Evolutionary conservation across 139 green algal genomes (phyloP).

Genomic region (Zygnema cylindricum): DNA sequence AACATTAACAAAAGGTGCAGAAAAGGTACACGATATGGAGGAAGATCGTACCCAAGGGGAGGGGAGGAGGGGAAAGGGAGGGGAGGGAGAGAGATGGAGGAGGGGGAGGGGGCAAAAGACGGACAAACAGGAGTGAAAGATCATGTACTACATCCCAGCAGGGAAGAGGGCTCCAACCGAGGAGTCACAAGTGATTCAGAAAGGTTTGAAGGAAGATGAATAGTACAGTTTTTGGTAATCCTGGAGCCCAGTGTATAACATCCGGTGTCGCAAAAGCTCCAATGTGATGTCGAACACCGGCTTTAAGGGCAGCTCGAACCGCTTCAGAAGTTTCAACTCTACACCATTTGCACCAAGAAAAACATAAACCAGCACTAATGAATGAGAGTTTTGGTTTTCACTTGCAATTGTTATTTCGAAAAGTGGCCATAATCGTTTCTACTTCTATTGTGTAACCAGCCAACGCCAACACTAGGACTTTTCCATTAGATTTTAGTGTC

Average conservation of each 20-base stretch:
- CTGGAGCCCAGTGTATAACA: constrained; percentile 90
- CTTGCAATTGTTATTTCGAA: neutral
- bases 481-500: too few species aligned
- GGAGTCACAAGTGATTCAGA: neutral
- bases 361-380: neutral
- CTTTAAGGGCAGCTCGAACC: constrained; percentile 77
- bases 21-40: too few species aligned
- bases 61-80: neutral
- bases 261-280: constrained; percentile 93
- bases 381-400: neutral
- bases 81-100: neutral
- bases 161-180: neutral
- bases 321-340: constrained; percentile 48
- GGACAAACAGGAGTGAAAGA: too few species aligned
- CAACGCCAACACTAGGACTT: too few species aligned
- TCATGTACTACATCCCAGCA: neutral
- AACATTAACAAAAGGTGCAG: too few species aligned
- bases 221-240: constrained; percentile 85
- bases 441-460: too few species aligned
- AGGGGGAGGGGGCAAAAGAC: neutral
- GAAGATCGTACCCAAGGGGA: neutral
- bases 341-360: too few species aligned
- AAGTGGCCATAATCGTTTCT: constrained; percentile 50
- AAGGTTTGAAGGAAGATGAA: neutral
- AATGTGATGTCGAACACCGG: constrained; percentile 70